Evolutionary conservation across 140 eudicot genomes (phyloP).

Genomic region (Bidens hawaiensis): DNA sequence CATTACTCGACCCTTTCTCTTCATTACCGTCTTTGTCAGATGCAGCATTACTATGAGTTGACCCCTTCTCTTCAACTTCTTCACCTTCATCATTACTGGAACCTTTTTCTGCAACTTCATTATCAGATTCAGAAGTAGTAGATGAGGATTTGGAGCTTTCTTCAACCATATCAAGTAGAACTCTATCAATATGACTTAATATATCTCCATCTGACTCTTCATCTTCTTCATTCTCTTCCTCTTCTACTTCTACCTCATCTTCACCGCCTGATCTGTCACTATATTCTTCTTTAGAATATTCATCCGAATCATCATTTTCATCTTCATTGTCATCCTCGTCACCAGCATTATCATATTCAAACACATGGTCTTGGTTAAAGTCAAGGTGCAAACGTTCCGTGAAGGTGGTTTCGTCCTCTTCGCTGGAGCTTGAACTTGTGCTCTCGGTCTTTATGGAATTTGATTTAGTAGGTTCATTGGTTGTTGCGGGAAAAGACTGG

Average conservation of each 20-base stretch:
- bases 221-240: constrained; percentile 8
- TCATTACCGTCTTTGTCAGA: neutral
- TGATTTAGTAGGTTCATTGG: constrained; percentile 30
- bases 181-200: constrained; percentile 11
- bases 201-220: constrained; percentile 15
- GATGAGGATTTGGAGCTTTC: constrained; percentile 24
- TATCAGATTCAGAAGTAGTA: constrained; percentile 16
- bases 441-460: constrained; percentile 15
- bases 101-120: constrained; percentile 12
- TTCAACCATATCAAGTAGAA: constrained; percentile 12
- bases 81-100: neutral
- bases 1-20: neutral
- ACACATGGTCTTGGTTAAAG: constrained; percentile 3
- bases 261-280: constrained; percentile 18
- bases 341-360: constrained; percentile 6
- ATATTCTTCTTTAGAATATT: constrained; percentile 16
- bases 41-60: constrained; percentile 3
- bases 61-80: neutral
- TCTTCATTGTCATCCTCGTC: constrained; percentile 3
- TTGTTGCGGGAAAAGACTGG: constrained; percentile 85
- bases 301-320: constrained; percentile 17
- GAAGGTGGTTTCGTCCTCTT: constrained; percentile 11
- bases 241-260: constrained; percentile 2
- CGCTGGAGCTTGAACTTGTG: constrained; percentile 3
- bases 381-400: constrained; percentile 17